Evolutionary conservation across 306 rosid species (phyloP), one percentile per base, ranked within the genome.

Genomic region (Vigna trinervia): DNA sequence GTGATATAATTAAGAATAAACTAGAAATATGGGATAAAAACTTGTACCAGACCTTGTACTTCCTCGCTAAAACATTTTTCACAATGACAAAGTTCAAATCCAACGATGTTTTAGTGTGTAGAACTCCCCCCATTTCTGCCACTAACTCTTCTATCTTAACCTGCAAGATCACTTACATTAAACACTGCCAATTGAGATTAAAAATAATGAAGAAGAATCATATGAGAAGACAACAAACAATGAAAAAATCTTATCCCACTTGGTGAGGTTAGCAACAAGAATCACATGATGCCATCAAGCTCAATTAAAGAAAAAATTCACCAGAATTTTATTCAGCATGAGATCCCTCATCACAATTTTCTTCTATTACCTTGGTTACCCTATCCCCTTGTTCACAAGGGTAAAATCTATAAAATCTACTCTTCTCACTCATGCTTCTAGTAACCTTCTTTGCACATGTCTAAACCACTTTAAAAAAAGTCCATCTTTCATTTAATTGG

Each of bases 41-140:
- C 43, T 14, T 73, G 79, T 56, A 63, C 57, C 85, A 28, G 78
- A 89, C 98, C 97, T 92, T 90, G 91, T 95, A 95, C 81, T 95
- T 95, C 22, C 90, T 90, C 73, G 98, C 97, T 86, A 90, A 85
- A 73, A 92, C 98, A 85, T 84, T 92, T 83, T 92, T 95, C 76
- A 84, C 97, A 46, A 95, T 79, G 63, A 95, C 93, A 79, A 92
- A 92, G 87, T 86, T 89, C 77, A 95, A 84, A 85, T 90, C 97
- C 74, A 73, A 75, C 48, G 89, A 90, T 74, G 91, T 75, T 85
- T 85, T 92, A 34, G 77, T 30, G 28, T 84, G 91, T 30, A 95
- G 82, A 78, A 87, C 82, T 87, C 97, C 98, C 23, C 97, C 98
- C 98, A 95, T 95, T 80, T 92, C 86, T 74, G 85, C 85, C 53